phyloP scores from a whole-genome alignment of 805 yeast genomes.

The Myxozyma lipomycoides region DNA sequence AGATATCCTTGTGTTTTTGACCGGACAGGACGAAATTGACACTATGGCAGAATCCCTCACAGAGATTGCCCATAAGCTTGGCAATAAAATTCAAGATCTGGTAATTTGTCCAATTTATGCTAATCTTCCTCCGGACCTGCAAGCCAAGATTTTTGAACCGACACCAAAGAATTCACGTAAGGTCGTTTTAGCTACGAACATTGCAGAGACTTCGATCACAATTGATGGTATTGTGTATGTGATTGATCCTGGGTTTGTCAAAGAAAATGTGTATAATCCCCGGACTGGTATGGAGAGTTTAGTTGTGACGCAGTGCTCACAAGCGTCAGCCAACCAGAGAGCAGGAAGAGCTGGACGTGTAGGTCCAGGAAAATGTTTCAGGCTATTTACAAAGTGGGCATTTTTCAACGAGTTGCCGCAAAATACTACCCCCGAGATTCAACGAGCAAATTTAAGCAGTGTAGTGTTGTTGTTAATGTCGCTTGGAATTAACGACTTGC shows the following conservation, averaged over 20 bases:
- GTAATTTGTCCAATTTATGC: conserved; percentile 85
- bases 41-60: conserved; percentile 61
- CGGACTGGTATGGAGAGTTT: conserved; percentile 88
- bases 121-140: conserved; percentile 85
- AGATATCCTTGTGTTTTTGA: conserved; percentile 67
- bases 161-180: conserved; percentile 80
- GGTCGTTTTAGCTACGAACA: conserved; percentile 90
- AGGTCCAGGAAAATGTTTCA: conserved; percentile 89
- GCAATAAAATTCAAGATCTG: conserved; percentile 59
- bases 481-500: conserved; percentile 78
- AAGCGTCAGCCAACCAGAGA: conserved; percentile 93
- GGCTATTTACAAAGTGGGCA: conserved; percentile 84
- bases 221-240: conserved; percentile 91
- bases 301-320: conserved; percentile 78
- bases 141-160: conserved; percentile 81
- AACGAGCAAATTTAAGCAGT: conserved; percentile 78
- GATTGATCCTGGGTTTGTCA: conserved; percentile 91
- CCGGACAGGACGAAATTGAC: conserved; percentile 93
- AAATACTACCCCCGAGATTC: conserved; percentile 84
- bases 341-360: conserved; percentile 98
- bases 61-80: conserved; percentile 63
- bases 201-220: conserved; percentile 95
- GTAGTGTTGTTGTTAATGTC: conserved; percentile 85
- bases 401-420: conserved; percentile 72
- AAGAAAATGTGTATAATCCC: conserved; percentile 83